Evolutionary conservation across 2,329 filamentous ascomycete species (phyloP).

Genomic region (Colletotrichum brevisporum): DNA sequence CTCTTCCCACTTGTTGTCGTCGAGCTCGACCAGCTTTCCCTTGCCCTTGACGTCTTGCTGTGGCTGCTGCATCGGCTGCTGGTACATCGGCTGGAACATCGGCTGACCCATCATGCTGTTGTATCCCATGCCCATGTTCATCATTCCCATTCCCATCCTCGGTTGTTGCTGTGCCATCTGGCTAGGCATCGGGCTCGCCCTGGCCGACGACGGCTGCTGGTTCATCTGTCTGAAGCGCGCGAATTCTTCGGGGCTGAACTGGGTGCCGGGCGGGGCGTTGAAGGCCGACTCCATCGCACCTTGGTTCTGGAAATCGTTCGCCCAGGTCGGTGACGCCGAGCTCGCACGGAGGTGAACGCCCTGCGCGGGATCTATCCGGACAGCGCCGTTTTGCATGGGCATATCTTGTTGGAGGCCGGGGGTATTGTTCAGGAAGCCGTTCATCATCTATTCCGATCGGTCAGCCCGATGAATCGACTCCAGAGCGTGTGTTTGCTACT

Average conservation of each 20-base stretch:
- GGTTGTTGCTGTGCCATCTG: slow-evolving; percentile 60
- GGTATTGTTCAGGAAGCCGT: slow-evolving; percentile 89
- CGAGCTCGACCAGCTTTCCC: slow-evolving; percentile 92
- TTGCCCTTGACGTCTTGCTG: slow-evolving; percentile 79
- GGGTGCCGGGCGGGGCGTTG: slow-evolving; percentile 68
- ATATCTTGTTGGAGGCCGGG: slow-evolving; percentile 70
- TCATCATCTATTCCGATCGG: slow-evolving; percentile 79
- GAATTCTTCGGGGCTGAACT: slow-evolving; percentile 89
- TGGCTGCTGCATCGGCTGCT: slow-evolving; percentile 59
- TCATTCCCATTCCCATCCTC: slow-evolving; percentile 61
- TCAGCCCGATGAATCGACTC: slow-evolving; percentile 3
- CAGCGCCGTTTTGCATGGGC: slow-evolving; percentile 63
- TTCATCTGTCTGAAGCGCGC: slow-evolving; percentile 85
- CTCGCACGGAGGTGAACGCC: slow-evolving; percentile 66
- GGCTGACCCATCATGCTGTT: slow-evolving; percentile 69
- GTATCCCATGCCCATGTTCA: slow-evolving; percentile 69
- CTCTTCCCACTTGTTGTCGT: slow-evolving; percentile 95
- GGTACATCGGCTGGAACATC: slow-evolving; percentile 68
- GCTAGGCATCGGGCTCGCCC: slow-evolving; percentile 73
- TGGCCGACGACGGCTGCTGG: slow-evolving; percentile 64
- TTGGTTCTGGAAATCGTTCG: slow-evolving; percentile 69
- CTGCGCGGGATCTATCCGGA: slow-evolving; percentile 65
- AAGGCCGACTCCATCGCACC: slow-evolving; percentile 80
- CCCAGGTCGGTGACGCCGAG: slow-evolving; percentile 69
- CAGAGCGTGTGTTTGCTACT: neutral